Evolutionary conservation across 2,329 filamentous ascomycete genomes (phyloP), one percentile per base, ranked within the genome.

Genomic region (Hypoxylon sp.): DNA sequence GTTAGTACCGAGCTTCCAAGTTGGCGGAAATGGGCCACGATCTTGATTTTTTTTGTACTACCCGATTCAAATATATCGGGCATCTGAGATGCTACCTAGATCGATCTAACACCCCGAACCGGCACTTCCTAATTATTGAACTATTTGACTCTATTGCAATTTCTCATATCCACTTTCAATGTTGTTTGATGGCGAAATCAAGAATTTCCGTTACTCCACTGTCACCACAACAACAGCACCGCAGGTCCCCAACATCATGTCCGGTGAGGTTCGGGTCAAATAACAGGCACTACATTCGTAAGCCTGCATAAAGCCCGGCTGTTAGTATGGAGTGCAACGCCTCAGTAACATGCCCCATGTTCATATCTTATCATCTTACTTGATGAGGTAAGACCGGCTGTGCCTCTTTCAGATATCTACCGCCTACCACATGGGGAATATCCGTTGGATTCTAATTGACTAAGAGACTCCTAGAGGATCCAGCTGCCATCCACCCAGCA

Each of bases 181-280:
- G 32, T 47, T 27, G 4, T 44, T 21, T 27, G 17, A 35, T 63
- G 10, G n/a, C 21, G 8, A 57, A 56, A 50, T 46, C 32, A 55
- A 53, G 46, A 24, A 61, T 47, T 63, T 50, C 17, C n/a, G 24
- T 35, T 31, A 65, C 51, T 68, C 65, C 68, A 61, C 58, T 3
- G 5, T 21, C 39, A 21, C 39, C 39, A 44, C 39, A 44, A 11
- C 39, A 37, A 42, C 17, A 19, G 29, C 61, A 52, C 31, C 71
- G 71, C 71, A 73, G 31, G 69, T 73, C 71, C 71, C 71, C 71
- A 73, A 73, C 68, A 47, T 68, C 50, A 67, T 69, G 69, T 73
- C 71, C 71, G 71, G 68, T 56, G 52, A 68, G 42, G 50, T 61
- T 65, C 60, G 57, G 65, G 51, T 29, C 57, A 57, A 46, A 24